Evolutionary conservation across 2,329 filamentous ascomycete species (phyloP), one percentile per base, ranked within the genome.

Genomic region (Cladophialophora bantiana): DNA sequence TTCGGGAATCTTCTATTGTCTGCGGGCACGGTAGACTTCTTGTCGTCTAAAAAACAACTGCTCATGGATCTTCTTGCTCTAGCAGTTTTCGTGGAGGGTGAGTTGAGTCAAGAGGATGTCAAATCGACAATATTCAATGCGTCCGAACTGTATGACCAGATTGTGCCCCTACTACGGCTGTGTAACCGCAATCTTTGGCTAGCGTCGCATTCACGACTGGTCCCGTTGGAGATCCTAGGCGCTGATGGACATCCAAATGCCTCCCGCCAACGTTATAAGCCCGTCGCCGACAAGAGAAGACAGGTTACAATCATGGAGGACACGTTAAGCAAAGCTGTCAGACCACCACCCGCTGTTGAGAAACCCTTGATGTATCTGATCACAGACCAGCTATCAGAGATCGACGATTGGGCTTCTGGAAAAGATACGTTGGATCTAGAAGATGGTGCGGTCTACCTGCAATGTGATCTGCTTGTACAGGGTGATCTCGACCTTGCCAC

Each of bases 1-100:
- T 68, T 71, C 48, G 69, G 62, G n/a, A 66, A 55, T 48, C 45
- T 62, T 20, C 56, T 71, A n/a, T 83, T 93, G 13, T 86, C 96
- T 10, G 89, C 89, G 68, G 90, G 92, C 6, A 88, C 91, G 0
- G 90, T 94, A 74, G 93, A 98, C 75, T 90, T 87, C 12, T 85
- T 95, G 6, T 85, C 90, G 59, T 79, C 92, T 36, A 90, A 91
- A 67, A 89, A 89, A 79, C 87, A 87, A 67, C 83, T 95, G 7
- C 88, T 96, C 59, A 88, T 96, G 69, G 93, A 94, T 74, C 86
- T 98, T 65, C 82, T 98, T 2, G 85, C 95, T 2, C 84, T 99
- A 6, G 83, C 96, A 15, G 85, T 95, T 9, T 93, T 97, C 77
- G 90, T 98, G 84, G 90, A 95, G 76, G 89, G 89, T 45, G 92